These are phyloP conservation scores for Tuber calosporum DNA, from an alignment of 495 filamentous ascomycete genomes.

Conservation along the genomic window DNA sequence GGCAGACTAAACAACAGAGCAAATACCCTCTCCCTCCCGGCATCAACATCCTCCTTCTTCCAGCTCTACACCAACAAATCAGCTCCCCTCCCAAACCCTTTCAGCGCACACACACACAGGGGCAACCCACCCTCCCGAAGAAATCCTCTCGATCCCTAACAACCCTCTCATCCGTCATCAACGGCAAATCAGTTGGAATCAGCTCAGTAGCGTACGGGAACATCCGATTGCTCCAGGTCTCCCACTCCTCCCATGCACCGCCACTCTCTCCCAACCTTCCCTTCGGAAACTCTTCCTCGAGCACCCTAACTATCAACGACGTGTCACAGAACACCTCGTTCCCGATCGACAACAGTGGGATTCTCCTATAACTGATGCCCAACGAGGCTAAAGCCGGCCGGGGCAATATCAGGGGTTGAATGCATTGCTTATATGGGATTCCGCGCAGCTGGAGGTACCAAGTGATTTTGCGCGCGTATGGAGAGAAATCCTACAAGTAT, in stretches of 20 bases:
- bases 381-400: constrained; percentile 53
- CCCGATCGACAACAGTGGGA: constrained; percentile 56
- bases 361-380: constrained; percentile 57
- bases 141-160: constrained; percentile 51
- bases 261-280: constrained; percentile 34
- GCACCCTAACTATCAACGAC: constrained; percentile 53
- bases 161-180: constrained; percentile 50
- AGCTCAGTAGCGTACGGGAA: constrained; percentile 47
- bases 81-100: constrained; percentile 18
- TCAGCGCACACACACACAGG: constrained; percentile 11
- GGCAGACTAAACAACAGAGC: background rate
- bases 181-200: constrained; percentile 48
- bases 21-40: constrained; percentile 16
- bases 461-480: constrained; percentile 52
- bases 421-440: constrained; percentile 55
- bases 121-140: constrained; percentile 32
- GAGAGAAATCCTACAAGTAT: constrained; percentile 44
- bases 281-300: constrained; percentile 49
- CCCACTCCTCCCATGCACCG: constrained; percentile 38
- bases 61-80: constrained; percentile 32
- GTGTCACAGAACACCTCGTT: constrained; percentile 54
- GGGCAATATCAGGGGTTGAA: constrained; percentile 49
- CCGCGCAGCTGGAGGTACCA: constrained; percentile 57
- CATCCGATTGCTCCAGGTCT: constrained; percentile 46
- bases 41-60: constrained; percentile 41